Percentiles rank a stretch among this genome's conserved stretches.
Evolutionary conservation across 1,139 yeast species (phyloP).

Genomic region (Blastobotrys apis): DNA sequence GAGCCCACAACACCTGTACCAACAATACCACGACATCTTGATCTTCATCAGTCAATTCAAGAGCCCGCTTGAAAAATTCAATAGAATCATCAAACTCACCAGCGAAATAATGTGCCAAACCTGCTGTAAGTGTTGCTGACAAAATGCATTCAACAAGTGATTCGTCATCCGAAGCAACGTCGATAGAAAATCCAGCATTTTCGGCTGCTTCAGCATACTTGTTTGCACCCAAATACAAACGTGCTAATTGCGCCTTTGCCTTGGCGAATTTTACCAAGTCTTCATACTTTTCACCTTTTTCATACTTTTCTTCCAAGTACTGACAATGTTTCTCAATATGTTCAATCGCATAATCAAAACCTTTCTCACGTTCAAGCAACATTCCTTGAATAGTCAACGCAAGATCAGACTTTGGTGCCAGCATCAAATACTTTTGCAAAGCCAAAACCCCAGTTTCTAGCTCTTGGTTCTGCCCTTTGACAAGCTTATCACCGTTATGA

Average conservation of each 20-base stretch:
- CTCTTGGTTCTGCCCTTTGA: conserved; percentile 14
- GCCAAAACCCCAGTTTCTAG: conserved; percentile 58
- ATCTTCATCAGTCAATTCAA: conserved; percentile 52
- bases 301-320: conserved; percentile 56
- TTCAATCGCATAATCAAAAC: conserved; percentile 50
- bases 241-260: conserved; percentile 64
- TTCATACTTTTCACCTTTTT: conserved; percentile 47
- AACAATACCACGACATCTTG: conserved; percentile 64
- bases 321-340: conserved; percentile 46
- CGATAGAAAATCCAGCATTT: conserved; percentile 52
- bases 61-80: conserved; percentile 58
- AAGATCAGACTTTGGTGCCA: conserved; percentile 56
- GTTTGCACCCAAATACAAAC: conserved; percentile 59
- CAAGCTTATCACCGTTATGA: conserved; percentile 12
- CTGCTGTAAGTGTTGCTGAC: conserved; percentile 65
- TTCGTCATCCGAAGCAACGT: conserved; percentile 35
- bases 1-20: conserved; percentile 75
- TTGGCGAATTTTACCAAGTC: conserved; percentile 50
- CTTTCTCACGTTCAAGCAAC: conserved; percentile 62
- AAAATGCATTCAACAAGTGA: conserved; percentile 35
- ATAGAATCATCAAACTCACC: conserved; percentile 61
- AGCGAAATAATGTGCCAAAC: conserved; percentile 61
- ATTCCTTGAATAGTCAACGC: conserved; percentile 52
- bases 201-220: conserved; percentile 58
- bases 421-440: conserved; percentile 64